A percentile compares a stretch with the other conserved stretches of the same genome.
Conservation (phyloP, 2,329 filamentous ascomycete genomes). For the Triangularia verruculosa region DNA sequence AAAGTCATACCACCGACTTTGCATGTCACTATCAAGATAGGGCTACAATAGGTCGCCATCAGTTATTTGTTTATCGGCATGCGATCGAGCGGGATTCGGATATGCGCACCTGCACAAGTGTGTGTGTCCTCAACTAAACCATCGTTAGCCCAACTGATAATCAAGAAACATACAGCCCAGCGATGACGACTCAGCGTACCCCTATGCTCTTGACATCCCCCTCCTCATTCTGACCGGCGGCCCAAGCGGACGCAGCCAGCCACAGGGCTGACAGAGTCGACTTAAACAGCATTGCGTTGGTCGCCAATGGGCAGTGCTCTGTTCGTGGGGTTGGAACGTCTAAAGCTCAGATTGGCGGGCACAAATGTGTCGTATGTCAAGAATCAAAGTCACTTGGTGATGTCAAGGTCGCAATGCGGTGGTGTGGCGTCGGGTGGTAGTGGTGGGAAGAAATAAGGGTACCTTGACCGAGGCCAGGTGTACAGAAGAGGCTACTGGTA, state of each 20-base stretch:
- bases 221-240: slow-evolving; percentile 45
- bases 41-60: slow-evolving; percentile 54
- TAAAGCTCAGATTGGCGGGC: not conserved
- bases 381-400: not conserved
- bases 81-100: not conserved
- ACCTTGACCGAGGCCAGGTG: slow-evolving; percentile 8
- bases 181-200: slow-evolving; percentile 35
- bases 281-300: slow-evolving; percentile 44
- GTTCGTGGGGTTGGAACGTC: not conserved
- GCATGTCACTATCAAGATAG: slow-evolving; percentile 96
- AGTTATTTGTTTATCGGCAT: slow-evolving; percentile 17
- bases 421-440: not conserved
- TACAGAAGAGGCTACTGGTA: slow-evolving; percentile 8
- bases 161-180: not conserved
- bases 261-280: slow-evolving; percentile 46
- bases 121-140: slow-evolving; percentile 78
- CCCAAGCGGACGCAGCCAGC: slow-evolving; percentile 50
- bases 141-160: not conserved
- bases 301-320: slow-evolving; percentile 21
- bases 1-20: slow-evolving; percentile 98
- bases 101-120: slow-evolving; percentile 66
- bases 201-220: slow-evolving; percentile 49
- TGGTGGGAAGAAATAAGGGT: not conserved
- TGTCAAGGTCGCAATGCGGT: not conserved
- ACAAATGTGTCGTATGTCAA: not conserved